Evolutionary conservation across 2,329 filamentous ascomycete species (phyloP).

Genomic region (Aspergillus awamori): DNA sequence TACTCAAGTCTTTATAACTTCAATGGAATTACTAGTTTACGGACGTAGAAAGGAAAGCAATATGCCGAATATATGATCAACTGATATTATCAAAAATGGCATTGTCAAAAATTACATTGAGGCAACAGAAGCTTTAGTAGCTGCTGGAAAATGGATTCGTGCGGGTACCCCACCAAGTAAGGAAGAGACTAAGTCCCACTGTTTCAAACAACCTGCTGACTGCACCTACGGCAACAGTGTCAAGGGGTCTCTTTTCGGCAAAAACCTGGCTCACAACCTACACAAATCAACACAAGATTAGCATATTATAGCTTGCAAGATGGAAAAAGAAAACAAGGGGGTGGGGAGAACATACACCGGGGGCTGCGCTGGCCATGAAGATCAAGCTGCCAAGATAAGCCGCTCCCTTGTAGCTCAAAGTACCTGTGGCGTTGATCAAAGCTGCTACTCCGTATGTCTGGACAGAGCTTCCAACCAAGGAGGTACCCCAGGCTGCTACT

Average conservation of each 20-base stretch:
- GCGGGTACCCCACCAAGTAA: conserved; percentile 97
- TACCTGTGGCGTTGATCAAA: conserved; percentile 91
- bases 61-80: neutral
- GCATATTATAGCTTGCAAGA: neutral
- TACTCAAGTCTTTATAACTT: too few relatives aligned
- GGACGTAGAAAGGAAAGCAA: neutral
- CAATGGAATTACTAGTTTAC: neutral
- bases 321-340: neutral
- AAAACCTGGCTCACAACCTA: conserved; percentile 86
- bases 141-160: conserved; percentile 77
- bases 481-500: conserved; percentile 86
- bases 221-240: conserved; percentile 84
- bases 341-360: conserved; percentile 64
- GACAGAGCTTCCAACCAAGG: conserved; percentile 82
- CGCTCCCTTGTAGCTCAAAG: conserved; percentile 94
- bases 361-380: conserved; percentile 88
- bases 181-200: conserved; percentile 84
- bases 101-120: neutral
- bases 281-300: conserved; percentile 19
- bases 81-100: too few relatives aligned
- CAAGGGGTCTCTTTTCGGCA: conserved; percentile 87
- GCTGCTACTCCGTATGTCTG: conserved; percentile 90
- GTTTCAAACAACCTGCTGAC: conserved; percentile 89
- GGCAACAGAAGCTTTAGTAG: neutral
- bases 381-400: conserved; percentile 89